Percentiles rank a stretch among this genome's conserved stretches.
phyloP scores from a whole-genome alignment of 352 stramenopile species.

The Blastocystis hominis region DNA sequence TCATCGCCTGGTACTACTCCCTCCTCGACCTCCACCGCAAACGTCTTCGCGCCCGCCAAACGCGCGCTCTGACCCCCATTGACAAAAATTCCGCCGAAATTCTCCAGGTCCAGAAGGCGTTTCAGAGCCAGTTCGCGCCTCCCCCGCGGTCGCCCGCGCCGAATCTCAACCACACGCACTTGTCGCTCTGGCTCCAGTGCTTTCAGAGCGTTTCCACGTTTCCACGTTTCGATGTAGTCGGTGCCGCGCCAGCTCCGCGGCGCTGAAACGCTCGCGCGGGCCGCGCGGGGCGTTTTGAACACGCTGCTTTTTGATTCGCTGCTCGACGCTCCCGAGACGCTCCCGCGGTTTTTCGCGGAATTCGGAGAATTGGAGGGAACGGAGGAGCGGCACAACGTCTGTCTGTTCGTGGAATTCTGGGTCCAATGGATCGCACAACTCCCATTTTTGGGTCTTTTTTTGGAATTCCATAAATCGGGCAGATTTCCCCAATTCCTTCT shows the following conservation, averaged over 20 bases:
- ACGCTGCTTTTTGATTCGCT: neutral
- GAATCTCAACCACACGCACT: neutral
- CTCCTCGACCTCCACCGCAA: neutral
- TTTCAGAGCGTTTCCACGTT: neutral
- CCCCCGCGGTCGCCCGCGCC: too few relatives aligned
- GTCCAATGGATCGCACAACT: constrained; percentile 6
- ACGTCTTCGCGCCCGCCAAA: neutral
- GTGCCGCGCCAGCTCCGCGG: neutral
- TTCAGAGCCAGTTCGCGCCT: neutral
- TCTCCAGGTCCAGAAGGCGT: constrained; percentile 4
- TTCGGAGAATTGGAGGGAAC: neutral
- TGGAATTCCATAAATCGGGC: neutral
- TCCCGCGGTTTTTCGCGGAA: neutral
- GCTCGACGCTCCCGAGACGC: neutral
- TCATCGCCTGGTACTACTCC: constrained; percentile 36
- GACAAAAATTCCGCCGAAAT: neutral
- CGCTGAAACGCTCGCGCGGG: neutral
- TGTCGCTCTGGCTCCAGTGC: constrained; percentile 28
- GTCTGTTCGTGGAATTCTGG: neutral
- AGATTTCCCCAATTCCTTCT: neutral
- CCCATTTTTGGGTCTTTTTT: neutral
- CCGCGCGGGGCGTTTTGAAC: neutral
- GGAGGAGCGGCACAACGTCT: neutral
- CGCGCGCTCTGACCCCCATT: neutral
- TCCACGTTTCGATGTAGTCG: neutral